phyloP scores from a whole-genome alignment of 2,329 filamentous ascomycete species.

The Aspergillus glaucus region DNA sequence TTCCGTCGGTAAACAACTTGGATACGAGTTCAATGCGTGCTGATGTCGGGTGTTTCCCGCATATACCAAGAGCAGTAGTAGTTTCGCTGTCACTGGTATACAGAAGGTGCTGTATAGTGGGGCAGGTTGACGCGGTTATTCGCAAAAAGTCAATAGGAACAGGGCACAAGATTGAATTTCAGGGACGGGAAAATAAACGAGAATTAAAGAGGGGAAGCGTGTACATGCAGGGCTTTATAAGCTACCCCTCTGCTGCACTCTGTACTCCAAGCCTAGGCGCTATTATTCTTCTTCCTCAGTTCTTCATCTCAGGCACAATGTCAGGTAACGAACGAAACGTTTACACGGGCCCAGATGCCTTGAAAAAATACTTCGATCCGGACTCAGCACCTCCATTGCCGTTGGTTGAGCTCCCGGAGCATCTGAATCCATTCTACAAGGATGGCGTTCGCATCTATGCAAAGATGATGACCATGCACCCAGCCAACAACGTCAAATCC shows the following conservation, averaged over 20 bases:
- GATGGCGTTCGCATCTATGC: conserved; percentile 59
- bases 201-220: too few species aligned
- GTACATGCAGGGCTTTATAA: too few species aligned
- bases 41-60: too few species aligned
- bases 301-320: conserved; percentile 10
- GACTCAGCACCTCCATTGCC: conserved; percentile 53
- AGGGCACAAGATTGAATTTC: too few species aligned
- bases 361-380: conserved; percentile 56
- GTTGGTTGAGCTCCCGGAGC: conserved; percentile 54
- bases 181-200: too few species aligned
- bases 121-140: too few species aligned
- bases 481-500: conserved; percentile 59
- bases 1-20: too few species aligned
- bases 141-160: too few species aligned
- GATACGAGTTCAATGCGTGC: too few species aligned
- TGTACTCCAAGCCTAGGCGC: neutral
- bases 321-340: conserved; percentile 45
- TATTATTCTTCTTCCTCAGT: neutral
- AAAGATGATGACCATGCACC: conserved; percentile 61
- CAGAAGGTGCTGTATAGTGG: too few species aligned
- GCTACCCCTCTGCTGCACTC: neutral
- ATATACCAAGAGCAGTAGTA: too few species aligned
- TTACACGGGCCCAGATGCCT: conserved; percentile 52
- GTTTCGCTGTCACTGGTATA: too few species aligned
- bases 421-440: conserved; percentile 51